Percentiles rank a stretch among this genome's conserved stretches.
Conservation (phyloP, 2,329 filamentous ascomycete species). For the Aspergillus neoniger region DNA sequence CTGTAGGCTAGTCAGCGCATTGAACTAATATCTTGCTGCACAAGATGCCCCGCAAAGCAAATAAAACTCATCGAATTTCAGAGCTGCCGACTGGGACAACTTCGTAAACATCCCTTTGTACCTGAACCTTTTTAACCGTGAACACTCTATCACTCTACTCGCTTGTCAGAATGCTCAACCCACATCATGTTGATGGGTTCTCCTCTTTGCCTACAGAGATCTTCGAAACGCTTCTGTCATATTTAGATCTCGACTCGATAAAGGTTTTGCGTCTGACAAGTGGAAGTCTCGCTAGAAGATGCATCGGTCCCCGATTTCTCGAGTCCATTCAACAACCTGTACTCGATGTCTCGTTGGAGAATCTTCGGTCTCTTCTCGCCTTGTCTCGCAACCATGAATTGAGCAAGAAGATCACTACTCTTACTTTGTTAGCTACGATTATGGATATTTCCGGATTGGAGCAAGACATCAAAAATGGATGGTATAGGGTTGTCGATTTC, state of each 20-base stretch:
- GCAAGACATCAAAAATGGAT: background rate
- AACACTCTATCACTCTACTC: background rate
- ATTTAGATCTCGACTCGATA: slow-evolving; percentile 14
- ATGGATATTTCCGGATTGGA: background rate
- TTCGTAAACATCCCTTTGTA: too few species aligned
- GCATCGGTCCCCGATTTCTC: slow-evolving; percentile 15
- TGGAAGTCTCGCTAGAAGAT: slow-evolving; percentile 1
- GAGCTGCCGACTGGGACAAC: too few species aligned
- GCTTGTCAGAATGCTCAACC: background rate
- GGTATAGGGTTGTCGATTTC: background rate
- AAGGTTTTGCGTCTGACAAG: slow-evolving; percentile 13
- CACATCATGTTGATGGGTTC: background rate
- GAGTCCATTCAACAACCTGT: slow-evolving; percentile 4
- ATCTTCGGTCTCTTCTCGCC: slow-evolving; percentile 3
- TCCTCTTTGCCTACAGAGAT: background rate
- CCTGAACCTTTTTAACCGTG: too few species aligned
- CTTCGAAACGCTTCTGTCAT: slow-evolving; percentile 1
- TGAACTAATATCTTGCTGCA: too few species aligned
- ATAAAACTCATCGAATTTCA: too few species aligned
- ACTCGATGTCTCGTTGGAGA: slow-evolving; percentile 6
- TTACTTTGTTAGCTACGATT: slow-evolving; percentile 10
- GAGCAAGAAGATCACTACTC: background rate
- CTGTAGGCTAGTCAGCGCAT: too few species aligned
- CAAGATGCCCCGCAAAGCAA: too few species aligned
- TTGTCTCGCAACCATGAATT: slow-evolving; percentile 6